Conservation (phyloP, 2,329 filamentous ascomycete genomes). For the Sporothrix pallida region DNA sequence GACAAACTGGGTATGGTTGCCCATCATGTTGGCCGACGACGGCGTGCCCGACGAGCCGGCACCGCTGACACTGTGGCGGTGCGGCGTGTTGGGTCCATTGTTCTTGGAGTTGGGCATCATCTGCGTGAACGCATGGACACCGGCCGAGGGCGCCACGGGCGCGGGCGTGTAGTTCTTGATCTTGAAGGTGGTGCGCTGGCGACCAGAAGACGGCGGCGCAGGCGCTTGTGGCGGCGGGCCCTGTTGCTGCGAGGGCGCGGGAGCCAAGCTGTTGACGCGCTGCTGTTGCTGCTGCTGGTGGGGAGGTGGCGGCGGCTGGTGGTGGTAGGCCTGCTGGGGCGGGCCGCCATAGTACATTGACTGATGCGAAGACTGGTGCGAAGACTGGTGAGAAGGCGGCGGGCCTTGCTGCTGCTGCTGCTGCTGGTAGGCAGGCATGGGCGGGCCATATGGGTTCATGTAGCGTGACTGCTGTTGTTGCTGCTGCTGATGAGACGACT, state of each 20-base stretch:
- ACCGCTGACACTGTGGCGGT: neutral
- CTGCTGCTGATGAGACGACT: neutral
- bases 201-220: constrained; percentile 34
- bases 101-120: constrained; percentile 35
- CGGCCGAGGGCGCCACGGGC: constrained; percentile 33
- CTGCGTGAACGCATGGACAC: constrained; percentile 38
- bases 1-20: constrained; percentile 37
- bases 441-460: neutral
- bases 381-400: too few relatives aligned
- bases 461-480: neutral
- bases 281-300: neutral
- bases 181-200: constrained; percentile 44
- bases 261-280: constrained; percentile 16
- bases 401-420: constrained; percentile 31
- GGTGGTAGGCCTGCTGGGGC: constrained; percentile 9
- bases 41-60: neutral
- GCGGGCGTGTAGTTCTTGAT: constrained; percentile 45
- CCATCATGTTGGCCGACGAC: neutral
- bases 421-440: constrained; percentile 41
- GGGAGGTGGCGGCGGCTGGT: neutral
- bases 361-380: too few relatives aligned
- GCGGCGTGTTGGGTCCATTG: neutral
- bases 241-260: neutral
- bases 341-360: constrained; percentile 18
- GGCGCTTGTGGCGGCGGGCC: constrained; percentile 16